Conservation (phyloP, 2,329 filamentous ascomycete genomes). For the Periconia macrospinosa region DNA sequence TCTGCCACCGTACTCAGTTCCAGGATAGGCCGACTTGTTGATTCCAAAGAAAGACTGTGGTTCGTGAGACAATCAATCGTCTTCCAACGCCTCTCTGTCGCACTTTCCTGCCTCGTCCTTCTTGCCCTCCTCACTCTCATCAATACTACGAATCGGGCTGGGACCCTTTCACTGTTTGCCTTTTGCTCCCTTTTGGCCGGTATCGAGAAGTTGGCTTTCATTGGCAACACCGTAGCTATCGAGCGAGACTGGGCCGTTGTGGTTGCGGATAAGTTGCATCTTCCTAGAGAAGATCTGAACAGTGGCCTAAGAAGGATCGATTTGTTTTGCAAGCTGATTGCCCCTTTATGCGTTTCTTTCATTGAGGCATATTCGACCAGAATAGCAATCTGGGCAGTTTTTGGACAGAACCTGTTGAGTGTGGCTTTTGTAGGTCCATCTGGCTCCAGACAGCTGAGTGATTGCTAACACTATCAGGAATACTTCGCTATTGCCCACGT, state of each 20-base stretch:
- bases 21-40: conserved; percentile 62
- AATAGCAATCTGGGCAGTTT: conserved; percentile 53
- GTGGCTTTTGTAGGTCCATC: conserved; percentile 36
- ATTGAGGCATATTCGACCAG: conserved; percentile 53
- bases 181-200: conserved; percentile 61
- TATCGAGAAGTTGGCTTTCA: conserved; percentile 67
- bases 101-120: conserved; percentile 34
- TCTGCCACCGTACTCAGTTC: conserved; percentile 63
- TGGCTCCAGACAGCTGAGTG: too few relatives aligned
- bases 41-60: conserved; percentile 49
- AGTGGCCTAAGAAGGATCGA: conserved; percentile 64
- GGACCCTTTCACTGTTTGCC: conserved; percentile 33
- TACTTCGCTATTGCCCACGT: conserved; percentile 57
- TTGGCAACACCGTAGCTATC: conserved; percentile 68
- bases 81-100: conserved; percentile 39
- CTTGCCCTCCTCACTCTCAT: conserved; percentile 16
- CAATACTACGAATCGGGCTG: conserved; percentile 5
- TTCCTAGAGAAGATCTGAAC: conserved; percentile 50
- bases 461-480: conserved; percentile 39
- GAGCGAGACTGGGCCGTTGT: conserved; percentile 72
- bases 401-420: conserved; percentile 54
- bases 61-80: conserved; percentile 47
- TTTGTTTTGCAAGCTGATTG: conserved; percentile 60
- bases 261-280: conserved; percentile 44
- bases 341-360: conserved; percentile 55